Base-by-base conservation (phyloP, 331 rosid genomes). In the Arachis monticola region DNA sequence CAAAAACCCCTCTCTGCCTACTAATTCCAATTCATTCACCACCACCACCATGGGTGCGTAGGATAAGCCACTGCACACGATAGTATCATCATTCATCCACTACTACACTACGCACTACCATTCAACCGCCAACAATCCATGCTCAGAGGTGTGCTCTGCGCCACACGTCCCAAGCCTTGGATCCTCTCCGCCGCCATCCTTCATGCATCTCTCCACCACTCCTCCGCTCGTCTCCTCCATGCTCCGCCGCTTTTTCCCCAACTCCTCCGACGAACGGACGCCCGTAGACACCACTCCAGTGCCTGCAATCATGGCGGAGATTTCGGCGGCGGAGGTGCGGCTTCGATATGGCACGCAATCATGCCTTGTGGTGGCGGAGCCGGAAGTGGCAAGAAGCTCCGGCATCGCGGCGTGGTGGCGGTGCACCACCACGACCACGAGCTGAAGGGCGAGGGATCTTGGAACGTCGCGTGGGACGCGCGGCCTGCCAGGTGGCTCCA, bases 401-500 rank as follows among this genome's bases (percentile, higher is more conserved):
- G 80, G 2, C 55, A 79, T 2, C 78, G 88, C 2, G 80, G 82
- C 4, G 79, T 70, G 1, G 78, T 70, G 42, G 58, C 81, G 60
- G 84, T 80, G 59, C 59, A 53, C 45, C 82, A 83, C 73, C 85
- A 81, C 60, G 96, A 76, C 55, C 83, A 74, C 41, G 80, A 84
- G 52, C 72, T 79, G 61, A 91, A 81, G n/a, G 98, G 96, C 2
- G 98, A 91, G 69, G 98, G 97, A 44, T 93, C 97, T 3, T 93
- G 98, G 98, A 93, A 93, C 67, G 98, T 86, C 12, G 96, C 95
- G 1, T 84, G 90, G 87, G 98, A 93, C 12, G 83, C 97, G 0
- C 89, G 98, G 1, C 98, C 98, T 0, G 96, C 98, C 0, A 85
- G 98, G 45, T 93, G 98, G 98, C 97, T 93, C 61, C 97, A 93